Evolutionary conservation across 176 grass and related monocot genomes (phyloP).

Genomic region (Chrysopogon serrulatus): DNA sequence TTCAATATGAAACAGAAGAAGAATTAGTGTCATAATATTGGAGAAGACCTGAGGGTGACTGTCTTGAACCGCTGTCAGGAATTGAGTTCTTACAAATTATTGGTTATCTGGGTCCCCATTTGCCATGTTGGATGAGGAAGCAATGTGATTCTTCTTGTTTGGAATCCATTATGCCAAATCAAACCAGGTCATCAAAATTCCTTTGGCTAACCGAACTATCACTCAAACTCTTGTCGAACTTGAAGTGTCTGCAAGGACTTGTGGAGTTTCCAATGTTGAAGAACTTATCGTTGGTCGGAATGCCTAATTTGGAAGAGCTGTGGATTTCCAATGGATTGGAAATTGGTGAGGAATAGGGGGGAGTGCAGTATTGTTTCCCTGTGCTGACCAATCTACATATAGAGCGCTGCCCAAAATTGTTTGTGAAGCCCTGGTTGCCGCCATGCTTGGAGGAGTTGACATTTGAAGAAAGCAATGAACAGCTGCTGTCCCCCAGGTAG

Average conservation of each 20-base stretch:
- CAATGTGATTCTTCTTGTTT: background rate
- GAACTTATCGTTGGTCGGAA: background rate
- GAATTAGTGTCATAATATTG: background rate
- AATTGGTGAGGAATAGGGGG: background rate
- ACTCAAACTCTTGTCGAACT: background rate
- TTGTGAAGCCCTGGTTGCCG: background rate
- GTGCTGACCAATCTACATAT: background rate
- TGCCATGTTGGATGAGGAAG: conserved; percentile 6
- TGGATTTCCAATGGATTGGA: background rate
- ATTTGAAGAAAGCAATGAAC: background rate
- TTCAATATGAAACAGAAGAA: background rate
- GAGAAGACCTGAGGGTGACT: background rate
- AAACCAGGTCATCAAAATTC: background rate
- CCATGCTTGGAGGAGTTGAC: background rate
- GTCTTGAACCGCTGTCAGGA: background rate
- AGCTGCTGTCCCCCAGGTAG: background rate
- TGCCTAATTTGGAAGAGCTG: background rate
- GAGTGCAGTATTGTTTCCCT: background rate
- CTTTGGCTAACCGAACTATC: background rate
- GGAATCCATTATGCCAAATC: background rate
- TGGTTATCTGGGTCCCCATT: background rate
- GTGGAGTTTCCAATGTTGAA: background rate
- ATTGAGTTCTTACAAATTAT: background rate
- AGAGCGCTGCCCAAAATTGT: background rate
- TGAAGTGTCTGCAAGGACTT: background rate